Evolutionary conservation across 192 early-diverging fungal species (phyloP).

Genomic region (Rhizophagus prolifer): DNA sequence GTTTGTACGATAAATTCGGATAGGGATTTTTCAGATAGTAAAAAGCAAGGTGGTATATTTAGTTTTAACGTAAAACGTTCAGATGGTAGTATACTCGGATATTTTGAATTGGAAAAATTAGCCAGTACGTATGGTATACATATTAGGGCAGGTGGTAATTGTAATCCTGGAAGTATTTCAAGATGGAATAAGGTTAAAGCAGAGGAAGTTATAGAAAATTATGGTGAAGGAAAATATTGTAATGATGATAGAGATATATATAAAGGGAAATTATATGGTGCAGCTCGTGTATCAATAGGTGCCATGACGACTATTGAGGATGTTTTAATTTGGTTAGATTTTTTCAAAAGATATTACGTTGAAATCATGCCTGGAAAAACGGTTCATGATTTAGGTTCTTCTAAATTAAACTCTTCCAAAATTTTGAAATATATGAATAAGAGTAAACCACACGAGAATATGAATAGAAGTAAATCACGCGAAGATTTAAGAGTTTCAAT

Average conservation of each 20-base stretch:
- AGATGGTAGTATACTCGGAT: constrained; percentile 58
- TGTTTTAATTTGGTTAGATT: constrained; percentile 53
- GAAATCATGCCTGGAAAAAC: constrained; percentile 17
- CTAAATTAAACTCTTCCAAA: too few relatives aligned
- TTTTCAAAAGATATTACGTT: constrained; percentile 60
- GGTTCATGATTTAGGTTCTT: too few relatives aligned
- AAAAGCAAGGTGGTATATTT: constrained; percentile 60
- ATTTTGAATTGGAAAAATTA: constrained; percentile 61
- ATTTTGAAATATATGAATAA: too few relatives aligned
- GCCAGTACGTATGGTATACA: constrained; percentile 66
- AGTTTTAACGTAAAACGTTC: constrained; percentile 65
- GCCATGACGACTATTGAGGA: constrained; percentile 67
- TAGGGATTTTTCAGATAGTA: constrained; percentile 29
- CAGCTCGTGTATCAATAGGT: constrained; percentile 78
- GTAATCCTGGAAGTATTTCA: constrained; percentile 79
- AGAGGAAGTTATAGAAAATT: constrained; percentile 48
- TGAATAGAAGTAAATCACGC: too few relatives aligned
- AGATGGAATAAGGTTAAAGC: constrained; percentile 59
- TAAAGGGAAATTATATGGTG: constrained; percentile 64
- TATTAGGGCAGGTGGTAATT: constrained; percentile 71
- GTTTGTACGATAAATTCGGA: constrained; percentile 46
- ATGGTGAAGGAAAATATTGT: constrained; percentile 61
- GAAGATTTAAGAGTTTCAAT: too few relatives aligned
- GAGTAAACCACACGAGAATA: too few relatives aligned
- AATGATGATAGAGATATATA: constrained; percentile 74